Base-by-base conservation (phyloP, 2,329 filamentous ascomycete species). In the Ilyonectria mors-panacis region DNA sequence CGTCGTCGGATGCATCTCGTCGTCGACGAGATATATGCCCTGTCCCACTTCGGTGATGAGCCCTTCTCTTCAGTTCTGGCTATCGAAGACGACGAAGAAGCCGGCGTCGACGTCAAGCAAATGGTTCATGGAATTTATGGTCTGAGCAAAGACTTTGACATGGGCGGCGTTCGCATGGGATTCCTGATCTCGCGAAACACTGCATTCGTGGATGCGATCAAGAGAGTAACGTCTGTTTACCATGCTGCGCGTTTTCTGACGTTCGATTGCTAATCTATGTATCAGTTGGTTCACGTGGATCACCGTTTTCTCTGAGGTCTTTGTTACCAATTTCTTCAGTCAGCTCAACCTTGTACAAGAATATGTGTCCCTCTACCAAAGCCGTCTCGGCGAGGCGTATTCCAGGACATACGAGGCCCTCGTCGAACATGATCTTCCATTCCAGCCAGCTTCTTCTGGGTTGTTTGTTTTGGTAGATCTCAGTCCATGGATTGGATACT, bases 271-370 rank as follows among this genome's bases (percentile, higher is more conserved):
- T 50, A 15, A 26, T 26, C 7, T 12, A 6, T 50, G 12, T 12
- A 28, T 50, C 19, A 50, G 47, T 13, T 50, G 47, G 47, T 50
- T 50, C 10, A 50, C 47, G 6, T 50, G 47, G 47, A 23, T 50
- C 21, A 23, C 47, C 12, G 47, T 3, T 19, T 26, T 50, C 12
- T 23, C 26, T 5, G 47, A 50, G 12, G 17, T 12, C 15, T 50
- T 50, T 50, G 47, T 30, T 6, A 17, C 47, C 21, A n/a, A 23
- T 10, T 50, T 50, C 17, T 30, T 50, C 26, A 30, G 47, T 6
- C 19, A 17, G 47, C 47, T 30, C 10, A n/a, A 50, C 12, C 21
- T 50, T 12, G 47, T 50, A 8, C 47, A 50, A 5, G 19, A 50
- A 4, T 50, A 50, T 17, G 21, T 26, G 21, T 23, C 21, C 19